A percentile compares a stretch with the other conserved stretches of the same genome.
These are phyloP conservation scores for Botryotinia narcissicola DNA, from an alignment of 2,329 filamentous ascomycete species.

Conservation along the genomic window DNA sequence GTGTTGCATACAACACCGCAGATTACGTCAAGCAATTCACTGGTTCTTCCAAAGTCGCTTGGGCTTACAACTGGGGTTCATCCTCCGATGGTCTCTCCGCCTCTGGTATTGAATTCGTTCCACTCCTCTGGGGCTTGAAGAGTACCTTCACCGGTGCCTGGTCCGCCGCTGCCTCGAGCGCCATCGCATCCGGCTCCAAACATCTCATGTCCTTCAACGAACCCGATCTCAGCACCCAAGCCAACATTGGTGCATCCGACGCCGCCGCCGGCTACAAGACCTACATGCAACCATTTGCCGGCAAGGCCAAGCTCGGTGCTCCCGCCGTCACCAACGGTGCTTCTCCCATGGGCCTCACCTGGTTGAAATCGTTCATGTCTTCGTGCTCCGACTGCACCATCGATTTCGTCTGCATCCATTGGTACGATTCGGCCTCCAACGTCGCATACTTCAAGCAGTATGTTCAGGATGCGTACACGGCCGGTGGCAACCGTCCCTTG, in stretches of 20 bases:
- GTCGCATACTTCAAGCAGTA: slow-evolving; percentile 45
- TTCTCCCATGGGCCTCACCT: slow-evolving; percentile 43
- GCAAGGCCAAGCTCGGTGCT: slow-evolving; percentile 45
- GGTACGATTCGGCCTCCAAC: slow-evolving; percentile 44
- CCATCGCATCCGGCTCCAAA: slow-evolving; percentile 53
- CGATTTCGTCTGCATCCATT: slow-evolving; percentile 48
- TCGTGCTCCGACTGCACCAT: slow-evolving; percentile 44
- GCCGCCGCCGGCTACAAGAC: slow-evolving; percentile 43
- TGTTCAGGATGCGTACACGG: slow-evolving; percentile 40
- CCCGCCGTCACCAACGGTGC: slow-evolving; percentile 50
- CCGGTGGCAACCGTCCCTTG: slow-evolving; percentile 37
- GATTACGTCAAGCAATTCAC: slow-evolving; percentile 52
- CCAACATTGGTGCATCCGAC: slow-evolving; percentile 44
- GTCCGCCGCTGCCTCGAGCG: slow-evolving; percentile 48
- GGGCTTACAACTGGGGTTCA: slow-evolving; percentile 67
- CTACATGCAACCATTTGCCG: slow-evolving; percentile 47
- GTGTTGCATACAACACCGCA: slow-evolving; percentile 65
- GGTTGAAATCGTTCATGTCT: slow-evolving; percentile 45
- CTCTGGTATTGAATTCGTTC: slow-evolving; percentile 56
- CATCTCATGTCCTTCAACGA: slow-evolving; percentile 70
- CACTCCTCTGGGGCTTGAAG: slow-evolving; percentile 61
- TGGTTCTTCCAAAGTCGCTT: slow-evolving; percentile 46
- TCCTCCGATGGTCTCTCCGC: slow-evolving; percentile 44
- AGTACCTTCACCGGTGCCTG: slow-evolving; percentile 47
- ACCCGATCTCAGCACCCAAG: slow-evolving; percentile 60